phyloP scores from a whole-genome alignment of 495 filamentous ascomycete species.

The Tuber microsphaerosporum region DNA sequence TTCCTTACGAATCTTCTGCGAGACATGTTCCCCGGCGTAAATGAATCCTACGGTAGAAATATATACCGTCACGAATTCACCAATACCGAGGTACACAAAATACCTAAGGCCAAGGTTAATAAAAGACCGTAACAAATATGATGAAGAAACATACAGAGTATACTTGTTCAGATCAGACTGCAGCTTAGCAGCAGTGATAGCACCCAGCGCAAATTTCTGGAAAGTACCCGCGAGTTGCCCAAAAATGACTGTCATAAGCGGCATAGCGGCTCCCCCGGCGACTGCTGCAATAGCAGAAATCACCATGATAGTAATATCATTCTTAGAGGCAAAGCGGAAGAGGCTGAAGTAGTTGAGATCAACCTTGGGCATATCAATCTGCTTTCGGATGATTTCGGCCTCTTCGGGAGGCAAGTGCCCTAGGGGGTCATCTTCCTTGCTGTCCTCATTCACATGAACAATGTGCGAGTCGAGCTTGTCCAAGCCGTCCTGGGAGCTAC shows the following conservation, averaged over 20 bases:
- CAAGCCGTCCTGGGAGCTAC: slow-evolving; percentile 19
- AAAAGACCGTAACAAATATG: neutral
- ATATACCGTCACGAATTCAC: slow-evolving; percentile 74
- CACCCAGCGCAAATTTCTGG: slow-evolving; percentile 53
- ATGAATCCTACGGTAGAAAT: slow-evolving; percentile 81
- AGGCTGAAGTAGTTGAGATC: slow-evolving; percentile 60
- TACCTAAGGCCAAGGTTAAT: slow-evolving; percentile 47
- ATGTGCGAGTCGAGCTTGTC: slow-evolving; percentile 52
- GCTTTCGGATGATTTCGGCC: slow-evolving; percentile 58
- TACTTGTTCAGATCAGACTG: slow-evolving; percentile 54
- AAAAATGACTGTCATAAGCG: slow-evolving; percentile 69
- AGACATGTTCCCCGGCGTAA: slow-evolving; percentile 84
- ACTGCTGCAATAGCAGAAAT: slow-evolving; percentile 63
- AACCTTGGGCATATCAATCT: slow-evolving; percentile 61
- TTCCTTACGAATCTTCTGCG: slow-evolving; percentile 73
- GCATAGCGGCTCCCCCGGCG: slow-evolving; percentile 70
- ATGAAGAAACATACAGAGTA: slow-evolving; percentile 49
- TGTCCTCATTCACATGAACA: slow-evolving; percentile 42
- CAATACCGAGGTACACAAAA: slow-evolving; percentile 84
- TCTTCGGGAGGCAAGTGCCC: slow-evolving; percentile 58
- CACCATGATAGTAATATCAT: slow-evolving; percentile 65
- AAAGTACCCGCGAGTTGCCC: slow-evolving; percentile 63
- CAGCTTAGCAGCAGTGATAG: slow-evolving; percentile 52
- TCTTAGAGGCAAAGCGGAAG: slow-evolving; percentile 70
- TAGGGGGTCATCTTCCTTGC: slow-evolving; percentile 48